Evolutionary conservation across 208 protist genomes (phyloP).

Genomic region (Phytomonas francai): DNA sequence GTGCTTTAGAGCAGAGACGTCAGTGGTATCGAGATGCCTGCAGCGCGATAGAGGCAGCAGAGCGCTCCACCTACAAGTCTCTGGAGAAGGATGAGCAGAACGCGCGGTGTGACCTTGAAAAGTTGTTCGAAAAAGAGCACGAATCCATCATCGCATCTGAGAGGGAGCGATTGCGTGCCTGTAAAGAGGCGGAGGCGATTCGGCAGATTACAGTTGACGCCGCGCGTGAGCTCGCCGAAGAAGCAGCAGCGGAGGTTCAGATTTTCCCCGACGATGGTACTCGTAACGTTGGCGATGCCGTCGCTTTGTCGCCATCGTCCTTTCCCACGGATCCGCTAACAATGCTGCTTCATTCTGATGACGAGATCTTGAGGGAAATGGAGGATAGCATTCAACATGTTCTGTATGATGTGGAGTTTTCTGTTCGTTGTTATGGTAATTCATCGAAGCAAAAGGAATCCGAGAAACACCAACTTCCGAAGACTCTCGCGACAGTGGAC

Average conservation of each 20-base stretch:
- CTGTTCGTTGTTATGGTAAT: not conserved
- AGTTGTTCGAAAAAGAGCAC: constrained; percentile 18
- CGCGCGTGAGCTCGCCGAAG: constrained; percentile 16
- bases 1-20: constrained; percentile 34
- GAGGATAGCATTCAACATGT: constrained; percentile 65
- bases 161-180: constrained; percentile 24
- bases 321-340: constrained; percentile 5
- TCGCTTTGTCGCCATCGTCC: not conserved
- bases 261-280: not conserved
- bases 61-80: constrained; percentile 19
- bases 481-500: not conserved
- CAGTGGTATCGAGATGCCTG: constrained; percentile 26
- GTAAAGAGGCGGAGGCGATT: constrained; percentile 24
- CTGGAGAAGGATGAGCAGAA: constrained; percentile 35
- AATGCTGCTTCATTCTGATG: constrained; percentile 40
- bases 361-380: constrained; percentile 68
- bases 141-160: constrained; percentile 15
- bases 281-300: not conserved
- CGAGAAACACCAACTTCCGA: not conserved
- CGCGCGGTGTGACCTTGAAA: constrained; percentile 24
- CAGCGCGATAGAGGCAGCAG: constrained; percentile 20
- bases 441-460: not conserved
- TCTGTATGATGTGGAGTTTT: constrained; percentile 23
- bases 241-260: constrained; percentile 11
- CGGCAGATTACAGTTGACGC: constrained; percentile 9